Conservation (phyloP, 805 yeast species). For the Candida tammaniensis region DNA sequence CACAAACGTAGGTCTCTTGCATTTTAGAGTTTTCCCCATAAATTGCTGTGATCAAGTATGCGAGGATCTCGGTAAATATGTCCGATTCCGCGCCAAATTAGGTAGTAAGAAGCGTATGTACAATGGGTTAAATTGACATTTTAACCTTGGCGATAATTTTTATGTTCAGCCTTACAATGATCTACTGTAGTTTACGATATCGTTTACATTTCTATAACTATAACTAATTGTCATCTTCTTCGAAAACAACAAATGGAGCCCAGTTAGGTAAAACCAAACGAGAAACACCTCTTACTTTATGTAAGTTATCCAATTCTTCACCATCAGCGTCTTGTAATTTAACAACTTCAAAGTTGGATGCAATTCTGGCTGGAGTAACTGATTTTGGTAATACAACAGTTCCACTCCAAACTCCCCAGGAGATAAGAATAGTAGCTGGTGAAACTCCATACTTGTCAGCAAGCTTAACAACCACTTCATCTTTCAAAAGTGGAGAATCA, state of each 20-base stretch:
- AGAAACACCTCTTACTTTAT: slow-evolving; percentile 10
- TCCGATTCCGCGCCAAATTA: too few relatives aligned
- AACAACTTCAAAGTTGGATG: slow-evolving; percentile 32
- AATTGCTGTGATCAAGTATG: too few relatives aligned
- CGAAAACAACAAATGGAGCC: slow-evolving; percentile 14
- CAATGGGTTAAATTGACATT: too few relatives aligned
- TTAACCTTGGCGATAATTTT: too few relatives aligned
- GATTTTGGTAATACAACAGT: slow-evolving; percentile 47
- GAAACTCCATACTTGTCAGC: slow-evolving; percentile 43
- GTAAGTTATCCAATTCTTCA: slow-evolving; percentile 26
- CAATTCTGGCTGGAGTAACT: slow-evolving; percentile 27
- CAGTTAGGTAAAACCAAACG: slow-evolving; percentile 15
- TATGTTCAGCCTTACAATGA: too few relatives aligned
- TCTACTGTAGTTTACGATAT: too few relatives aligned
- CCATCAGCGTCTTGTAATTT: slow-evolving; percentile 37
- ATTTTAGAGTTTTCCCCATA: too few relatives aligned
- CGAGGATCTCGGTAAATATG: too few relatives aligned
- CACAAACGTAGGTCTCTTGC: slow-evolving; percentile 35
- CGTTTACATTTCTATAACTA: too few relatives aligned
- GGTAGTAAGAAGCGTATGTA: too few relatives aligned
- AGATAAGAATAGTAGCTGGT: slow-evolving; percentile 52
- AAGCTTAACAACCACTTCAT: slow-evolving; percentile 39
- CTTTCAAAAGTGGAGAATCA: slow-evolving; percentile 52
- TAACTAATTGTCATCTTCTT: too few relatives aligned
- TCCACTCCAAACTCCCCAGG: slow-evolving; percentile 65